Percentiles rank a stretch among this genome's conserved stretches.
These are phyloP conservation scores for Arachis monticola DNA, from an alignment of 331 rosid species.

Conservation along the genomic window DNA sequence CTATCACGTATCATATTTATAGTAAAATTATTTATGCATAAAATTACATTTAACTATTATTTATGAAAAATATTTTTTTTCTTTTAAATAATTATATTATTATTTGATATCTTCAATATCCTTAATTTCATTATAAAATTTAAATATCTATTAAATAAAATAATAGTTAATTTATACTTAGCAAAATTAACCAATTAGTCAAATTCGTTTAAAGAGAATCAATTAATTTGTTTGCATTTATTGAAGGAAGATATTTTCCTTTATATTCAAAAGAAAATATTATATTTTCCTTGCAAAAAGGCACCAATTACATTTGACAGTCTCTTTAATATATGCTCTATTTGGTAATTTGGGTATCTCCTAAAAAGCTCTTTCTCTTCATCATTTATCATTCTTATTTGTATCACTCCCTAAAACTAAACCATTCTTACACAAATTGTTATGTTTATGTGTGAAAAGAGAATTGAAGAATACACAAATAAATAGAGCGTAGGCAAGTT, in stretches of 20 bases:
- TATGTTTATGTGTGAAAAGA: neutral
- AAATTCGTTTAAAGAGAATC: no score
- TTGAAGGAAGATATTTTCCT: no score
- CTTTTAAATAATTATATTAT: neutral
- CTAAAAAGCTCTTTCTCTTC: constrained; percentile 10
- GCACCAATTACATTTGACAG: neutral
- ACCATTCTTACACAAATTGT: neutral
- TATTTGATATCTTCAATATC: neutral
- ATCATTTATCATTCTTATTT: neutral
- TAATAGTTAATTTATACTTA: no score
- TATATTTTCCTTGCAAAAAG: neutral
- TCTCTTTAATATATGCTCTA: constrained; percentile 22
- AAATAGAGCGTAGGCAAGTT: constrained; percentile 1
- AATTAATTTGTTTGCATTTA: no score
- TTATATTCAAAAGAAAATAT: no score
- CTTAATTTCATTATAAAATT: neutral
- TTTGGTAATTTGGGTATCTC: constrained; percentile 14
- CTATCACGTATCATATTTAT: no score
- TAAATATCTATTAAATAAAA: neutral
- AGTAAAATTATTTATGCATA: no score
- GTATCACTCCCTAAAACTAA: neutral
- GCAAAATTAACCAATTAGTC: no score
- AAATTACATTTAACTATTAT: no score
- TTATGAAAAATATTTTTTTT: no score
- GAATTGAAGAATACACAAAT: neutral